A percentile compares a stretch with the other conserved stretches of the same genome.
Evolutionary conservation across 768 basidiomycete species (phyloP).

Genomic region (Auriscalpium vulgare): DNA sequence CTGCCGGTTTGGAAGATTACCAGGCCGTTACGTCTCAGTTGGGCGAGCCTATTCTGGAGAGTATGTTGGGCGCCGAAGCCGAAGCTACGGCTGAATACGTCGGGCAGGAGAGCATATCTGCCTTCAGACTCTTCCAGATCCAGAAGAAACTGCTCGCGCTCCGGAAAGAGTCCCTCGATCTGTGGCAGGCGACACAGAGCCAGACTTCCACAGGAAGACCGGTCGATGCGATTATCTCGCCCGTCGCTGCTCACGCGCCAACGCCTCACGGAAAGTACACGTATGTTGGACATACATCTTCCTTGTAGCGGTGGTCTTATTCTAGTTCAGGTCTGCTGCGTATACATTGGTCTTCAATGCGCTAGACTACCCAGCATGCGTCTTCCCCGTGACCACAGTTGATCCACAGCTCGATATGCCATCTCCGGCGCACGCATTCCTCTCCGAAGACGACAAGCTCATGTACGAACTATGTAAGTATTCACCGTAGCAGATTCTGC

Average conservation of each 20-base stretch:
- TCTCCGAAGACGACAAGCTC: slow-evolving; percentile 34
- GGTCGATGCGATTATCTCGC: slow-evolving; percentile 44
- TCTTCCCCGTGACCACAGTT: slow-evolving; percentile 42
- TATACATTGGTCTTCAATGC: slow-evolving; percentile 42
- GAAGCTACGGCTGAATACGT: background rate
- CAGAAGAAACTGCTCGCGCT: slow-evolving; percentile 32
- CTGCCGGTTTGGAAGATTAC: slow-evolving; percentile 7
- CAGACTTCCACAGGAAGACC: slow-evolving; percentile 41
- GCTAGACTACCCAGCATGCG: slow-evolving; percentile 35
- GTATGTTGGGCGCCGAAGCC: slow-evolving; percentile 1
- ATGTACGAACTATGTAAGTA: slow-evolving; percentile 39
- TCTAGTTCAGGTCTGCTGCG: slow-evolving; percentile 24
- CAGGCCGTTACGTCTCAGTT: slow-evolving; percentile 4
- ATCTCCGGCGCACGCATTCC: slow-evolving; percentile 30
- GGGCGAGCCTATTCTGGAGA: slow-evolving; percentile 12
- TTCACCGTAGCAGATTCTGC: background rate
- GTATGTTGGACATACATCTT: slow-evolving; percentile 19
- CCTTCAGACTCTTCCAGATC: slow-evolving; percentile 37
- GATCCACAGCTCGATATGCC: slow-evolving; percentile 33
- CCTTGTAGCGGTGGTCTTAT: no score
- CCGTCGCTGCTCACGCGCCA: slow-evolving; percentile 35
- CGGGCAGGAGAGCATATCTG: slow-evolving; percentile 1
- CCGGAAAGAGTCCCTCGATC: slow-evolving; percentile 38
- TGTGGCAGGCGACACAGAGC: slow-evolving; percentile 38
- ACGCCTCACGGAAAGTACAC: slow-evolving; percentile 36